Conservation (phyloP, 148 eudicot species). For the Cornus controversa region DNA sequence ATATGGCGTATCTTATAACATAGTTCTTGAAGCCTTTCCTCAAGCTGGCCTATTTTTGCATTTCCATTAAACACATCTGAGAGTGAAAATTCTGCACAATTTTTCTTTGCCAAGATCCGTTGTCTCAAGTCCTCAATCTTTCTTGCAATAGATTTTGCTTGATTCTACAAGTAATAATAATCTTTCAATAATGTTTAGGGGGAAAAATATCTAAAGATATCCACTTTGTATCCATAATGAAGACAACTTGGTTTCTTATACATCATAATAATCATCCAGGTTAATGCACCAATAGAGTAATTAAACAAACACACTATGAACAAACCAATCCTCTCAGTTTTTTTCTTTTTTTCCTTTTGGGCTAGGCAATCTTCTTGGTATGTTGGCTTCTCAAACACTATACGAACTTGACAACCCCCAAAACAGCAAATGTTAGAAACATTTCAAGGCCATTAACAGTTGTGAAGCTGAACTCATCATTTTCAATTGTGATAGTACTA, state of each 20-base stretch:
- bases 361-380: too few relatives aligned
- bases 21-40: constrained; percentile 53
- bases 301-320: background rate
- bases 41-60: constrained; percentile 42
- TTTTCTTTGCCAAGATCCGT: constrained; percentile 29
- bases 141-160: constrained; percentile 38
- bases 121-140: constrained; percentile 51
- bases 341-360: too few relatives aligned
- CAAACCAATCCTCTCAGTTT: too few relatives aligned
- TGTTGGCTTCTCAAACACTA: background rate
- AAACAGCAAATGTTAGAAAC: background rate
- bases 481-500: too few relatives aligned
- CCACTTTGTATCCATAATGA: too few relatives aligned
- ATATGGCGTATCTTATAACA: constrained; percentile 33
- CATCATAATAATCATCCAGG: background rate
- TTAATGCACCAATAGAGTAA: background rate
- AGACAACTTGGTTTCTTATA: too few relatives aligned
- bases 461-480: background rate
- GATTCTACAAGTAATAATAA: constrained; percentile 37
- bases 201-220: too few relatives aligned
- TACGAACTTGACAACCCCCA: background rate
- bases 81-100: constrained; percentile 17
- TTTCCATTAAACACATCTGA: constrained; percentile 38
- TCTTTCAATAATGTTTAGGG: background rate
- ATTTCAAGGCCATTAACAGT: background rate